Evolutionary conservation across 495 filamentous ascomycete genomes (phyloP).

Genomic region (Cercophora sp.): DNA sequence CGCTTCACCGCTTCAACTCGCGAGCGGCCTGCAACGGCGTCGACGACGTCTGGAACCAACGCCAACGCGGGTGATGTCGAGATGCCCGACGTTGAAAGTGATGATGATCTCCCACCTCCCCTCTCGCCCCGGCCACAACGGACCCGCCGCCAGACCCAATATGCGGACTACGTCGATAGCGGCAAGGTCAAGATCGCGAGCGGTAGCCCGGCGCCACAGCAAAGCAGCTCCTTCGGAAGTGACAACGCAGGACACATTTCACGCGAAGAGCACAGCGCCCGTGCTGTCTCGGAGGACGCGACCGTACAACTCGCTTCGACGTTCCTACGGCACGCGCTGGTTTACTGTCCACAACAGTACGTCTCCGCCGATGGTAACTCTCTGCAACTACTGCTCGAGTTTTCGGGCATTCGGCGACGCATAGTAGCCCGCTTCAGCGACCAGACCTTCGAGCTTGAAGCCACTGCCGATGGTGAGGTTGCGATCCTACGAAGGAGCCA

Average conservation of each 20-base stretch:
- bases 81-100: constrained; percentile 3
- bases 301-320: constrained; percentile 3
- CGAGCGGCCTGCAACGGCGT: not conserved
- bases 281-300: constrained; percentile 1
- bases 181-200: constrained; percentile 1
- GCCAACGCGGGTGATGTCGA: not conserved
- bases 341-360: constrained; percentile 3
- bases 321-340: constrained; percentile 4
- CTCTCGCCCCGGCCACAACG: constrained; percentile 5
- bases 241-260: constrained; percentile 7
- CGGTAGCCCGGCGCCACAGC: constrained; percentile 3
- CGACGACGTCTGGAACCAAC: not conserved
- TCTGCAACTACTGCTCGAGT: not conserved
- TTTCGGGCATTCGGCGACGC: constrained; percentile 7
- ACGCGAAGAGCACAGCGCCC: constrained; percentile 1
- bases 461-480: constrained; percentile 6
- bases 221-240: constrained; percentile 4
- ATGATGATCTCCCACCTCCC: not conserved
- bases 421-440: constrained; percentile 1
- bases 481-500: not conserved
- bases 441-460: constrained; percentile 1
- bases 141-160: constrained; percentile 6
- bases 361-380: not conserved
- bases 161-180: constrained; percentile 7
- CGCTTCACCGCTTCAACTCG: constrained; percentile 7